These are phyloP conservation scores for Pseudophaeomoniella oleicola DNA, from an alignment of 2,329 filamentous ascomycete genomes.

Conservation along the genomic window DNA sequence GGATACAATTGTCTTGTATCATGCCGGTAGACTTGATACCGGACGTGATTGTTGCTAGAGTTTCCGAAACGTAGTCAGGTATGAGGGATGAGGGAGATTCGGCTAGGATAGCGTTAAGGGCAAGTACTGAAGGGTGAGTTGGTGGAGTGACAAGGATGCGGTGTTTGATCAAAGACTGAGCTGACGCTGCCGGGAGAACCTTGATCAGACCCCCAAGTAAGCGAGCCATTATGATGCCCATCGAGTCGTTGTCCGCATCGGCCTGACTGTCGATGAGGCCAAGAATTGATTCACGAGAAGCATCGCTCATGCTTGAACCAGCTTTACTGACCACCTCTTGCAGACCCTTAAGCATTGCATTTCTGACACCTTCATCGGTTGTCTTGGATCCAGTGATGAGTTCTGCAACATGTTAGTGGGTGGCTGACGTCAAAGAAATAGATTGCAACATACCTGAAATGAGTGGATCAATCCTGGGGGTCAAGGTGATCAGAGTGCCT, in stretches of 20 bases:
- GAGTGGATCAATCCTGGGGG: conserved; percentile 85
- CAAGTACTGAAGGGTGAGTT: conserved; percentile 65
- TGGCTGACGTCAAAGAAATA: conserved; percentile 1
- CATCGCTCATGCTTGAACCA: conserved; percentile 85
- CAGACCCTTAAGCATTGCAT: conserved; percentile 90
- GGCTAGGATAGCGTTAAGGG: conserved; percentile 74
- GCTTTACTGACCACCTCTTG: conserved; percentile 96
- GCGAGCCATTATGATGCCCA: conserved; percentile 81
- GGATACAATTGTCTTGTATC: conserved; percentile 75
- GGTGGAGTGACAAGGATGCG: conserved; percentile 67
- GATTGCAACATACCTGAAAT: conserved; percentile 40
- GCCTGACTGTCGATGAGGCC: conserved; percentile 74
- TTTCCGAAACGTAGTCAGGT: conserved; percentile 56
- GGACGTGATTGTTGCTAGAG: conserved; percentile 63
- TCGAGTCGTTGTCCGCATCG: conserved; percentile 55
- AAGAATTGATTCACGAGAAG: conserved; percentile 73
- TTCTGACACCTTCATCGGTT: conserved; percentile 69
- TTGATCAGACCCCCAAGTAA: conserved; percentile 81
- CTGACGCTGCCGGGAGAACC: conserved; percentile 61
- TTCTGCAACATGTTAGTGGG: conserved; percentile 38
- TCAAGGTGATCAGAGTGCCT: conserved; percentile 89
- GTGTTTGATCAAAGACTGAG: conserved; percentile 47
- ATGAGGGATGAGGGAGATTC: conserved; percentile 62
- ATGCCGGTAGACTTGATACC: conserved; percentile 48
- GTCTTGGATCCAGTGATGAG: conserved; percentile 94